Evolutionary conservation across 2,329 filamentous ascomycete genomes (phyloP).

Genomic region (Pezicula neosporulosa): DNA sequence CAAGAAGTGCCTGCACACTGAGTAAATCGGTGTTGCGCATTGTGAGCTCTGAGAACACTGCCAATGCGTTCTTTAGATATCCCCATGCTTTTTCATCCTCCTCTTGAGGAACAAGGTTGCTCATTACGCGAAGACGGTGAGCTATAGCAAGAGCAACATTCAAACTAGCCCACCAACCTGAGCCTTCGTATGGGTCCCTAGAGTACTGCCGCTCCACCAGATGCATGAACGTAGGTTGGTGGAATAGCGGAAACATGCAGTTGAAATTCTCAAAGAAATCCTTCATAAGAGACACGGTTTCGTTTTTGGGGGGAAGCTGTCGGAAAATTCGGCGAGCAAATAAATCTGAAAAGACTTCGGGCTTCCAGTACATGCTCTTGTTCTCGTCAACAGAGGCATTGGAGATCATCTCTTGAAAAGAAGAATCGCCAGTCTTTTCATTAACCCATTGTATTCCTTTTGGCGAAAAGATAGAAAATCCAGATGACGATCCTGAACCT

Average conservation of each 20-base stretch:
- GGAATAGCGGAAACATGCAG: slow-evolving; percentile 96
- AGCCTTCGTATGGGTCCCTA: slow-evolving; percentile 85
- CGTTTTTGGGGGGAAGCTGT: slow-evolving; percentile 78
- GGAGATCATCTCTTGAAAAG: slow-evolving; percentile 92
- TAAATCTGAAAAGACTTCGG: slow-evolving; percentile 92
- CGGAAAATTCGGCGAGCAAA: slow-evolving; percentile 84
- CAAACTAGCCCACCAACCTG: slow-evolving; percentile 97
- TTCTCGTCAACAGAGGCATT: slow-evolving; percentile 88
- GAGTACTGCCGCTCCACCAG: slow-evolving; percentile 93
- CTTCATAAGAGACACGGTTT: slow-evolving; percentile 81
- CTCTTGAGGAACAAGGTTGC: slow-evolving; percentile 82
- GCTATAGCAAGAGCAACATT: slow-evolving; percentile 94
- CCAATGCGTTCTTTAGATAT: slow-evolving; percentile 95
- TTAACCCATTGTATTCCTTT: slow-evolving; percentile 99
- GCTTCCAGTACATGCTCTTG: slow-evolving; percentile 97
- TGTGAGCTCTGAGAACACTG: slow-evolving; percentile 85
- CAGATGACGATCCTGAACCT: slow-evolving; percentile 79
- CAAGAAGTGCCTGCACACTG: slow-evolving; percentile 89
- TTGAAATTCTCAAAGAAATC: slow-evolving; percentile 99
- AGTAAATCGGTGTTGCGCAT: slow-evolving; percentile 95
- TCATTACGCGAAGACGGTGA: slow-evolving; percentile 90
- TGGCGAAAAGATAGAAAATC: slow-evolving; percentile 97
- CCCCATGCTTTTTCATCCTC: slow-evolving; percentile 95
- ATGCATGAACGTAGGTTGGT: slow-evolving; percentile 98
- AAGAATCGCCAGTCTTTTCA: slow-evolving; percentile 91